A percentile compares a stretch with the other conserved stretches of the same genome.
These are phyloP conservation scores for Exophiala phaeomuriformis DNA, from an alignment of 2,329 filamentous ascomycete genomes.

Conservation along the genomic window DNA sequence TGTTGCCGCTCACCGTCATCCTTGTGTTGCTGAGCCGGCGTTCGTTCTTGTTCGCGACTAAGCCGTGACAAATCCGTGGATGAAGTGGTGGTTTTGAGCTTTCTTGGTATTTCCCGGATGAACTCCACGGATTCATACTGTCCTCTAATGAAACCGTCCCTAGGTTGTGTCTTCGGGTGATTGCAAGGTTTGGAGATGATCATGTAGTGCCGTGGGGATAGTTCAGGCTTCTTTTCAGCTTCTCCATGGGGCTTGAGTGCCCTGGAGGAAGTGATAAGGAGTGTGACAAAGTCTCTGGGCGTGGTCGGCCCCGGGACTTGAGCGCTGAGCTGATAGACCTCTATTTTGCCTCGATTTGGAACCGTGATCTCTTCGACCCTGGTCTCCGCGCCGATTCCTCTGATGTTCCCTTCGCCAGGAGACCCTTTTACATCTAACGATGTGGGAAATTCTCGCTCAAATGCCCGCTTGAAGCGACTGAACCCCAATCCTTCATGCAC, in stretches of 20 bases:
- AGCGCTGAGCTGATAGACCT: slow-evolving; percentile 77
- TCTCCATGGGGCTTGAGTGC: slow-evolving; percentile 31
- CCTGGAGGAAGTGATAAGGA: slow-evolving; percentile 60
- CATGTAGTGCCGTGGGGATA: slow-evolving; percentile 63
- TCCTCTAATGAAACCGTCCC: slow-evolving; percentile 70
- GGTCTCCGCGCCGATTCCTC: slow-evolving; percentile 77
- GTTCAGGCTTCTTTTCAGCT: slow-evolving; percentile 23
- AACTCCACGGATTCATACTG: slow-evolving; percentile 88
- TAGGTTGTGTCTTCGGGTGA: slow-evolving; percentile 64
- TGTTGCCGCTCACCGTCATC: slow-evolving; percentile 2
- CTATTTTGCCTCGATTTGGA: slow-evolving; percentile 26
- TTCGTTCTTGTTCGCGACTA: slow-evolving; percentile 26
- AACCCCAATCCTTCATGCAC: slow-evolving; percentile 74
- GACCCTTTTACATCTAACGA: slow-evolving; percentile 63
- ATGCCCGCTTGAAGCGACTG: slow-evolving; percentile 65
- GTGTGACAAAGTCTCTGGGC: slow-evolving; percentile 77
- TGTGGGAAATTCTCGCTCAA: slow-evolving; percentile 72
- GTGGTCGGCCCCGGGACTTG: slow-evolving; percentile 85
- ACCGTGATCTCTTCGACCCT: slow-evolving; percentile 58
- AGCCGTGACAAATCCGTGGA: slow-evolving; percentile 37
- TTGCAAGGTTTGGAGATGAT: slow-evolving; percentile 77
- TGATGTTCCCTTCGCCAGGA: slow-evolving; percentile 65
- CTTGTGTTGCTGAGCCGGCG: slow-evolving; percentile 9
- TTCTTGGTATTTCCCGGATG: slow-evolving; percentile 69
- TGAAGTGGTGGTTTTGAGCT: slow-evolving; percentile 41